phyloP scores from a whole-genome alignment of 2,329 filamentous ascomycete genomes.

The Diplocarpon mali region DNA sequence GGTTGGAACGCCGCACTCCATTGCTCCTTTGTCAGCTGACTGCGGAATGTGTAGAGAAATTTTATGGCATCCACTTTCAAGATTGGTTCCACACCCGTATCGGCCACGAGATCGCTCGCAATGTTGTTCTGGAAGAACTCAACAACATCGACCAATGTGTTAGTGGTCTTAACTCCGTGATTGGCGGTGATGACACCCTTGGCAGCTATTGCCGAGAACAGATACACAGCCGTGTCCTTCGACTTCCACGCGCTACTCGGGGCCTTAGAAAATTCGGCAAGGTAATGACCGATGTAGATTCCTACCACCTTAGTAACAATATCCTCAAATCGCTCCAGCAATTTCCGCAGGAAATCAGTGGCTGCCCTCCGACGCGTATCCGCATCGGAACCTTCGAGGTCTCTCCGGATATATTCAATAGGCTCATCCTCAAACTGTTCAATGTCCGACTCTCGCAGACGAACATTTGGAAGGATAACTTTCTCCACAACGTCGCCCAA shows the following conservation, averaged over 20 bases:
- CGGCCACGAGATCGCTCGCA: slow-evolving; percentile 72
- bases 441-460: slow-evolving; percentile 82
- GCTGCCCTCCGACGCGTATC: slow-evolving; percentile 87
- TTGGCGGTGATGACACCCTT: slow-evolving; percentile 80
- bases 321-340: slow-evolving; percentile 80
- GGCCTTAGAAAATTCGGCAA: slow-evolving; percentile 61
- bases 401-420: slow-evolving; percentile 92
- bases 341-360: slow-evolving; percentile 82
- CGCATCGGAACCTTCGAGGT: slow-evolving; percentile 91
- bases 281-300: slow-evolving; percentile 76
- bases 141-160: slow-evolving; percentile 76
- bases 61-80: slow-evolving; percentile 97
- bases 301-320: slow-evolving; percentile 80
- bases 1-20: slow-evolving; percentile 86
- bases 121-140: slow-evolving; percentile 93
- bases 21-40: slow-evolving; percentile 81
- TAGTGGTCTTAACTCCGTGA: slow-evolving; percentile 85
- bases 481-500: slow-evolving; percentile 87
- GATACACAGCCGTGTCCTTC: slow-evolving; percentile 95
- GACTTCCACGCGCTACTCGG: slow-evolving; percentile 74
- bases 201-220: slow-evolving; percentile 88
- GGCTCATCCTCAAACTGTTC: slow-evolving; percentile 98
- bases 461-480: slow-evolving; percentile 88
- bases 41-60: slow-evolving; percentile 93
- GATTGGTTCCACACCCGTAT: slow-evolving; percentile 62